Percentiles rank a stretch among this genome's conserved stretches.
Evolutionary conservation across 176 grass and related monocot genomes (phyloP).

Genomic region (Lolium multiflorum): DNA sequence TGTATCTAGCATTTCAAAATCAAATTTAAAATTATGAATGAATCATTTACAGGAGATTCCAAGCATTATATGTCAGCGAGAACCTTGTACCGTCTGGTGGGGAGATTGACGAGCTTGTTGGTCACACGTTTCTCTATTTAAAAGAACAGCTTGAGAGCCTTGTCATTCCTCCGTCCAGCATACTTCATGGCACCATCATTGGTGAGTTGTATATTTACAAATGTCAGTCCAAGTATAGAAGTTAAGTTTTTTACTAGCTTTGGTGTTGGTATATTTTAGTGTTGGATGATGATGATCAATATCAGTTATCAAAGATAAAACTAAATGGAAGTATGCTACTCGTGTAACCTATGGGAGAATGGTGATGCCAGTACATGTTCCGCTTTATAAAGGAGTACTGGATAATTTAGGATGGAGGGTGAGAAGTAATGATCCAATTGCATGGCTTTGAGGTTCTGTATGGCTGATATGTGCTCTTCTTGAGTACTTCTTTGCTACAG

Average conservation of each 20-base stretch:
- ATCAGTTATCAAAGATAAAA: not conserved
- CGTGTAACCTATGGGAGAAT: not conserved
- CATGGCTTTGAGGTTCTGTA: not conserved
- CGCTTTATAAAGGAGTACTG: not conserved
- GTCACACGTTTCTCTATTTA: constrained; percentile 89
- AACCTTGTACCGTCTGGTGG: constrained; percentile 65
- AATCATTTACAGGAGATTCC: constrained; percentile 71
- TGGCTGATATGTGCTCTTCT: constrained; percentile 9
- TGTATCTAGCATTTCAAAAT: constrained; percentile 31
- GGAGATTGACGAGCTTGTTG: constrained; percentile 84
- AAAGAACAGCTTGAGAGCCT: constrained; percentile 83
- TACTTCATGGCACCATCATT: constrained; percentile 98
- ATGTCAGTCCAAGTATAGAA: not conserved
- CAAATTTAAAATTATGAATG: constrained; percentile 1
- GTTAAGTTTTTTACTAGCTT: not conserved
- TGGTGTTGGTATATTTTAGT: not conserved
- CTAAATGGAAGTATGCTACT: not conserved
- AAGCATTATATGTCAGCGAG: constrained; percentile 76
- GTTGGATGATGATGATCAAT: not conserved
- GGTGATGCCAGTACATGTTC: constrained; percentile 26
- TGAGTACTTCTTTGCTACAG: not conserved
- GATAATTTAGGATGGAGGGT: not conserved
- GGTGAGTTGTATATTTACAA: constrained; percentile 62
- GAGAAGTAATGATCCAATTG: constrained; percentile 9
- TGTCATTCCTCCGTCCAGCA: constrained; percentile 75